A percentile compares a stretch with the other conserved stretches of the same genome.
Conservation (phyloP, 148 eudicot species). For the Vaccinium myrtillus region DNA sequence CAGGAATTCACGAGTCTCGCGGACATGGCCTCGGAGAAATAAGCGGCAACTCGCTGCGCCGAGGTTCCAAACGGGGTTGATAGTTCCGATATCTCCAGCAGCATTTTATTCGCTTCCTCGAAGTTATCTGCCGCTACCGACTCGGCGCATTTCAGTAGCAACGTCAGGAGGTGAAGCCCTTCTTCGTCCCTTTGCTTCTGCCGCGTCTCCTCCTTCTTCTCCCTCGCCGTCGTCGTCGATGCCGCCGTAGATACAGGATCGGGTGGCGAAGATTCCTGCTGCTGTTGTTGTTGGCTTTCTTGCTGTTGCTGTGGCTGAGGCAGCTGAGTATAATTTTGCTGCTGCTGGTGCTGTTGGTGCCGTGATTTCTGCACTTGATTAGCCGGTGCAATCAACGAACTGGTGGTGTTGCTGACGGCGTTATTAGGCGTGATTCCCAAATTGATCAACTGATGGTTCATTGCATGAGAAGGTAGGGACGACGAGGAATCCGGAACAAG, state of each 20-base stretch:
- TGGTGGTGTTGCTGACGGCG: not conserved
- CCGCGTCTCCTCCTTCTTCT: constrained; percentile 47
- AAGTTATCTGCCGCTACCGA: constrained; percentile 66
- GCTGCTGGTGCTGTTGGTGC: constrained; percentile 5
- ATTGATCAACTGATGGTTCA: constrained; percentile 21
- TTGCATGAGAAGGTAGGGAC: not conserved
- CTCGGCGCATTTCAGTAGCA: constrained; percentile 86
- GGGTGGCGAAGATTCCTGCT: not conserved
- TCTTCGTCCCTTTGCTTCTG: constrained; percentile 70
- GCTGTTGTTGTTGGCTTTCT: constrained; percentile 11
- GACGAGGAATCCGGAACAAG: not conserved
- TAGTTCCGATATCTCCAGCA: constrained; percentile 71
- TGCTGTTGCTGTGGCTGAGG: constrained; percentile 15
- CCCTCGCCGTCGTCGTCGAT: constrained; percentile 17
- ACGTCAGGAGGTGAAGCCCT: constrained; percentile 76
- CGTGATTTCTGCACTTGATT: constrained; percentile 8
- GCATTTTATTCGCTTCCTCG: constrained; percentile 76
- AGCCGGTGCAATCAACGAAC: not conserved
- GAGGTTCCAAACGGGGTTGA: constrained; percentile 91
- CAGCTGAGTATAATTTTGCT: not conserved
- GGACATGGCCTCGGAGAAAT: constrained; percentile 97
- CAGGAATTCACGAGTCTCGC: constrained; percentile 65
- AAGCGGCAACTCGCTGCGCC: constrained; percentile 90
- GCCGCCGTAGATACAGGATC: constrained; percentile 6
- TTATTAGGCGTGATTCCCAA: constrained; percentile 16